phyloP scores from a whole-genome alignment of 106 monocot genomes.

The Allium fistulosum region DNA sequence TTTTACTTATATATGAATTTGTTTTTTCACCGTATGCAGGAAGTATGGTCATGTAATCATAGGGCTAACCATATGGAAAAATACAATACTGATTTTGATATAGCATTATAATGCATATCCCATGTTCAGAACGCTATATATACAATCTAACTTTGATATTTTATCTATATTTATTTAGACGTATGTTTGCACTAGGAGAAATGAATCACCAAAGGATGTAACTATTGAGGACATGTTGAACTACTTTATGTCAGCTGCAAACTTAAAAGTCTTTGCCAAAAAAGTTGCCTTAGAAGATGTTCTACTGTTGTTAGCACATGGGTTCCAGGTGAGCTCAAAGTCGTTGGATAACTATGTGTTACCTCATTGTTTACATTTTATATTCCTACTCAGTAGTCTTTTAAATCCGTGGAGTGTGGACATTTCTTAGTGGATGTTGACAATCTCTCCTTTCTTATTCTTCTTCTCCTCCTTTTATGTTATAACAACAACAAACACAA shows the following conservation, averaged over 20 bases:
- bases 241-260: conserved; percentile 29
- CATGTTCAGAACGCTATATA: too few relatives aligned
- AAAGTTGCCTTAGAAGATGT: conserved; percentile 39
- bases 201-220: conserved; percentile 18
- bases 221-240: conserved; percentile 37
- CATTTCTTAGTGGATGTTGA: too few relatives aligned
- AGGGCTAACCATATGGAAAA: too few relatives aligned
- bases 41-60: too few relatives aligned
- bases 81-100: too few relatives aligned
- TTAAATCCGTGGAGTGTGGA: too few relatives aligned
- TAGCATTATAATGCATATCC: too few relatives aligned
- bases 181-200: conserved; percentile 41
- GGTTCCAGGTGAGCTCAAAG: conserved; percentile 45
- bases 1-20: too few relatives aligned
- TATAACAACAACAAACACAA: background rate
- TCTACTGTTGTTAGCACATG: conserved; percentile 54
- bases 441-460: too few relatives aligned
- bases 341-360: background rate
- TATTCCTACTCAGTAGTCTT: background rate
- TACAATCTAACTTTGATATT: too few relatives aligned
- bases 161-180: conserved; percentile 19
- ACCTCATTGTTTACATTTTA: background rate
- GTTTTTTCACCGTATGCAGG: too few relatives aligned
- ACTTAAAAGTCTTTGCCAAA: conserved; percentile 33
- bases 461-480: too few relatives aligned